A percentile compares a stretch with the other conserved stretches of the same genome.
Conservation (phyloP, 2,329 filamentous ascomycete species). For the Neophaeococcomyces mojaviensis region DNA sequence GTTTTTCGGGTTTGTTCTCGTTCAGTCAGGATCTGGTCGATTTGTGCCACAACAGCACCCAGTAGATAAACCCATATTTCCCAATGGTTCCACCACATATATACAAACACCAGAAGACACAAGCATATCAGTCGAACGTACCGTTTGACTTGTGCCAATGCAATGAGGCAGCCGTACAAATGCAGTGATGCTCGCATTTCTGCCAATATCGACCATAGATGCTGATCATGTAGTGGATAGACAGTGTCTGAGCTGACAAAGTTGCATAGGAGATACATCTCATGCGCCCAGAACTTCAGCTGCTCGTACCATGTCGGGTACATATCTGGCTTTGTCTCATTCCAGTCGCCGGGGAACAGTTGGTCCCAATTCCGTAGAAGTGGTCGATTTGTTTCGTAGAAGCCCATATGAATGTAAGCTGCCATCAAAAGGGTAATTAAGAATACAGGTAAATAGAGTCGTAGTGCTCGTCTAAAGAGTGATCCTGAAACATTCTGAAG, state of each 20-base stretch:
- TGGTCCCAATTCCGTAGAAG: constrained; percentile 13
- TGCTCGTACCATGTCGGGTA: constrained; percentile 29
- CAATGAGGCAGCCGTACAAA: constrained; percentile 36
- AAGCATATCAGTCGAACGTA: constrained; percentile 30
- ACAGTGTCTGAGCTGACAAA: constrained; percentile 18
- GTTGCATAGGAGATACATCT: constrained; percentile 22
- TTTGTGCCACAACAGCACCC: constrained; percentile 37
- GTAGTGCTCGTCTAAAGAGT: constrained; percentile 37
- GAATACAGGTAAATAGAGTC: constrained; percentile 38
- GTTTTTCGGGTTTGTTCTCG: constrained; percentile 12
- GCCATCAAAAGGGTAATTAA: constrained; percentile 35
- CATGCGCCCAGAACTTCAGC: constrained; percentile 30
- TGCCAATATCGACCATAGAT: constrained; percentile 42
- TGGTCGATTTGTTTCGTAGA: constrained; percentile 19
- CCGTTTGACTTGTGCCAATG: constrained; percentile 31
- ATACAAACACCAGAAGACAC: constrained; percentile 30
- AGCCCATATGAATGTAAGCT: constrained; percentile 36
- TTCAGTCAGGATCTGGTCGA: constrained; percentile 31
- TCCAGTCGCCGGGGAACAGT: constrained; percentile 21
- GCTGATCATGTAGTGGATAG: constrained; percentile 36
- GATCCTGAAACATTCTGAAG: constrained; percentile 35
- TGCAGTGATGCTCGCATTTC: constrained; percentile 40
- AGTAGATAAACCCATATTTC: constrained; percentile 37
- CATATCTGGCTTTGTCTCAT: constrained; percentile 36
- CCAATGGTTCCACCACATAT: constrained; percentile 38